Evolutionary conservation across 106 monocot species (phyloP).

Genomic region (Chionographis japonica): DNA sequence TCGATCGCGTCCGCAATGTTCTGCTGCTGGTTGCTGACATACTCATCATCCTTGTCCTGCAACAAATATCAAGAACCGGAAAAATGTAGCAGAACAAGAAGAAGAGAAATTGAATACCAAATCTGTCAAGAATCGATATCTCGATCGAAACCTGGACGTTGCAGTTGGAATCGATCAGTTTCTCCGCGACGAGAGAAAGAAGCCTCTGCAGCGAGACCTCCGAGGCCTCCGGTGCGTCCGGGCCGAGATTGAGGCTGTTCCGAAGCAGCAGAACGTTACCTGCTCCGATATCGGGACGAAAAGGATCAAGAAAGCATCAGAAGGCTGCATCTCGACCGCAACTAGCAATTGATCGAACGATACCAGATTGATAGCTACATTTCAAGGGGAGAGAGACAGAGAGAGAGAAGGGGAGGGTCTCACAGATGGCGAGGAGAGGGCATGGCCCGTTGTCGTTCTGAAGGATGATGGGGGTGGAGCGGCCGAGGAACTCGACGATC

Average conservation of each 20-base stretch:
- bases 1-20: constrained; percentile 93
- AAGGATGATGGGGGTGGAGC: constrained; percentile 73
- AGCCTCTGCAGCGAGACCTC: constrained; percentile 70
- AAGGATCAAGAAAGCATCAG: background rate
- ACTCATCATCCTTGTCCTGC: constrained; percentile 72
- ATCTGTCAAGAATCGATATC: background rate
- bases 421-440: constrained; percentile 95
- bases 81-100: background rate
- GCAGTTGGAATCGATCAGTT: constrained; percentile 77
- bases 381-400: background rate
- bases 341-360: background rate
- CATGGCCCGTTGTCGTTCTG: constrained; percentile 99
- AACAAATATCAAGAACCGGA: background rate
- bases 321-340: background rate
- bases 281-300: constrained; percentile 1
- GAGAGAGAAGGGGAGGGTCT: background rate
- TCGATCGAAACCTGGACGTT: constrained; percentile 53
- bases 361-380: background rate
- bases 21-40: constrained; percentile 74
- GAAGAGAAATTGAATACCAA: background rate
- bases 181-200: constrained; percentile 78
- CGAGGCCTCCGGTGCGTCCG: constrained; percentile 61
- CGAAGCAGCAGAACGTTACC: constrained; percentile 84
- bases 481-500: constrained; percentile 77
- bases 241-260: constrained; percentile 54